Conservation (phyloP, 805 yeast genomes). For the Candida xyloterini region DNA sequence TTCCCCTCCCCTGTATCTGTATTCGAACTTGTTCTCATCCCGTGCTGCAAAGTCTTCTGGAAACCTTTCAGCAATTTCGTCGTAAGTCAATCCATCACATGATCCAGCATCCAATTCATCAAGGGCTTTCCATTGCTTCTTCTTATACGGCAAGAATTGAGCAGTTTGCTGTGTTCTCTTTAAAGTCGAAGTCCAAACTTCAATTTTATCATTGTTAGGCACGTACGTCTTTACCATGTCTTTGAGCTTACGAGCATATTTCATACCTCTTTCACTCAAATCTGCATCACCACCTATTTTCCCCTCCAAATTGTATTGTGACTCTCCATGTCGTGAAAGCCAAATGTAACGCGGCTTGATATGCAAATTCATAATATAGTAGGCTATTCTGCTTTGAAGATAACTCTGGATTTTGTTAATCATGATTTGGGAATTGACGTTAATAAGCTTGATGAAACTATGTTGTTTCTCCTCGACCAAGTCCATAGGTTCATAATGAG, state of each 20-base stretch:
- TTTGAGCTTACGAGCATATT: conserved; percentile 80
- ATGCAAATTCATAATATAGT: conserved; percentile 93
- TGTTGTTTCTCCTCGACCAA: conserved; percentile 54
- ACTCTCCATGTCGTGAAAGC: conserved; percentile 95
- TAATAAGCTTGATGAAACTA: conserved; percentile 83
- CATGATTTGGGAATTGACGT: conserved; percentile 84
- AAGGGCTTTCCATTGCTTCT: conserved; percentile 92
- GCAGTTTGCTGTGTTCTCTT: conserved; percentile 93
- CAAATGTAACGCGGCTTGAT: conserved; percentile 89
- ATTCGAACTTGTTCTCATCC: conserved; percentile 93
- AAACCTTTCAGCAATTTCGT: conserved; percentile 76
- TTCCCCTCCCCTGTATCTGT: conserved; percentile 96
- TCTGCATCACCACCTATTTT: conserved; percentile 95
- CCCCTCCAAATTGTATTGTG: conserved; percentile 86
- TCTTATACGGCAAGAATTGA: conserved; percentile 70
- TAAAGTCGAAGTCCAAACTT: conserved; percentile 95
- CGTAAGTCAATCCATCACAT: conserved; percentile 96
- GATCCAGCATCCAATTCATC: conserved; percentile 98
- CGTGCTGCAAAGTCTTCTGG: conserved; percentile 96
- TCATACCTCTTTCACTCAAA: conserved; percentile 76
- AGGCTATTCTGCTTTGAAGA: conserved; percentile 87
- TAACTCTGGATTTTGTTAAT: conserved; percentile 86
- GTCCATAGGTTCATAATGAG: conserved; percentile 73
- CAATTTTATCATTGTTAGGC: conserved; percentile 61
- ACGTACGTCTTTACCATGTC: conserved; percentile 64